A percentile compares a stretch with the other conserved stretches of the same genome.
These are phyloP conservation scores for Pyricularia sp. DNA, from an alignment of 2,329 filamentous ascomycete genomes.

Conservation along the genomic window DNA sequence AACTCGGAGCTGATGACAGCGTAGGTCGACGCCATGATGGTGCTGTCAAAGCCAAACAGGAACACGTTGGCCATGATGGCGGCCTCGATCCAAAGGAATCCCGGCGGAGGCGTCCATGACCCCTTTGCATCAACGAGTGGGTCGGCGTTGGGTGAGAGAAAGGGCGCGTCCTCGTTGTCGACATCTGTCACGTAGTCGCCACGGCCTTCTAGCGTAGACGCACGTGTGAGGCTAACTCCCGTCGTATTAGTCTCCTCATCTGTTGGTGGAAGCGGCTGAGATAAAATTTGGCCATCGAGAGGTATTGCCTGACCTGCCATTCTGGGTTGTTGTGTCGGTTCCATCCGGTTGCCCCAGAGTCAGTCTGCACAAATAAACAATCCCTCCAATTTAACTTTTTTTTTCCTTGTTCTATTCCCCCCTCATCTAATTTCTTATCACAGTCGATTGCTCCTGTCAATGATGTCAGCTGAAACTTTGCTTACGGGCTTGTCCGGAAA, in stretches of 20 bases:
- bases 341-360: too few relatives aligned
- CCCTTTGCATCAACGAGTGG: not conserved
- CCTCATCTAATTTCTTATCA: too few relatives aligned
- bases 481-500: not conserved
- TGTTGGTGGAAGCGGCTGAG: not conserved
- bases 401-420: too few relatives aligned
- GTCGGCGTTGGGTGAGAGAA: not conserved
- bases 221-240: too few relatives aligned
- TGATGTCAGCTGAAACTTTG: not conserved
- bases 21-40: slow-evolving; percentile 65
- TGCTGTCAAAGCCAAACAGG: slow-evolving; percentile 60
- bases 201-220: too few relatives aligned
- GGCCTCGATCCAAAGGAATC: slow-evolving; percentile 49
- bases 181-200: not conserved
- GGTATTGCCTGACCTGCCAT: not conserved
- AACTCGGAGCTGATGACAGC: slow-evolving; percentile 69
- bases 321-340: not conserved
- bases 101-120: slow-evolving; percentile 37
- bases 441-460: not conserved
- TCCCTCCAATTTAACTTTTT: not conserved
- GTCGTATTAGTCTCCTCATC: not conserved
- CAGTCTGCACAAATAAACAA: not conserved
- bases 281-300: not conserved
- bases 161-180: not conserved
- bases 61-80: slow-evolving; percentile 59